phyloP scores from a whole-genome alignment of 192 early-diverging fungal species.

The Backusella sp. region DNA sequence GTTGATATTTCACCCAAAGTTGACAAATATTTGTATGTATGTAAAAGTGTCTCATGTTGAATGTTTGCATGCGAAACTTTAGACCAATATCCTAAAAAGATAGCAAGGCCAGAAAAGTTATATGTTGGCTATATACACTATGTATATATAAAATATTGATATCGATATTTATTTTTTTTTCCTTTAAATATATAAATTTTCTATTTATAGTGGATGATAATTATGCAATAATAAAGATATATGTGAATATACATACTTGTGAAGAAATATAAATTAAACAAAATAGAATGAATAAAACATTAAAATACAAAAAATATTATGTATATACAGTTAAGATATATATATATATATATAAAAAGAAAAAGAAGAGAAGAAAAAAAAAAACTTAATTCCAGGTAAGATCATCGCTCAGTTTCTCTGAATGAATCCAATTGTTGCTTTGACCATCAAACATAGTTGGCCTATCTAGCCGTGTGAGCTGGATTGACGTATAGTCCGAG shows the following conservation, averaged over 20 bases:
- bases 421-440: neutral
- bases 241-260: neutral
- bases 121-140: no score
- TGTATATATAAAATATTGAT: neutral
- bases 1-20: neutral
- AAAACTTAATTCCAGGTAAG: neutral
- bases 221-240: neutral
- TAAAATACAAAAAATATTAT: constrained; percentile 4
- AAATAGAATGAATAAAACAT: neutral
- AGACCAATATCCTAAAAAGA: no score
- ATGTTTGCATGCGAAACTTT: no score
- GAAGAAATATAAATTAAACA: neutral
- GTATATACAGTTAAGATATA: neutral
- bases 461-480: neutral
- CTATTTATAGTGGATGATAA: neutral
- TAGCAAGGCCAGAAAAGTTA: no score
- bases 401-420: constrained; percentile 9
- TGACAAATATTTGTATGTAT: no score
- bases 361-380: neutral
- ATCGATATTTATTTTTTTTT: neutral
- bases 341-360: no score
- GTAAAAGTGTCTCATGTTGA: no score
- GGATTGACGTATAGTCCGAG: neutral
- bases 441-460: constrained; percentile 6
- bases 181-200: neutral